Evolutionary conservation across 1,139 yeast genomes (phyloP).

Genomic region (Pichia sp.): DNA sequence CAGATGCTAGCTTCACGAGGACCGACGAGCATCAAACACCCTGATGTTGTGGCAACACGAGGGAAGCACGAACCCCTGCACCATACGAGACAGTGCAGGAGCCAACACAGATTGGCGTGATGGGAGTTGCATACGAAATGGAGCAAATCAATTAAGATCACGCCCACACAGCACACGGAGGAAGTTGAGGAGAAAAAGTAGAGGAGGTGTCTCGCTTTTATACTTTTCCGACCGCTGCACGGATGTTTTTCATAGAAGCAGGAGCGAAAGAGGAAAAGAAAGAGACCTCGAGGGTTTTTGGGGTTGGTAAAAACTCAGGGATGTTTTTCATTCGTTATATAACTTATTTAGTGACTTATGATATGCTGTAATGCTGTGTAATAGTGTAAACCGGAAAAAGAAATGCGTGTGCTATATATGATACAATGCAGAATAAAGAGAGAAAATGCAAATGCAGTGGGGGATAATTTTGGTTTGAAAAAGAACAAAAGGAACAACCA

Average conservation of each 20-base stretch:
- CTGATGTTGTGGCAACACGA: constrained; percentile 23
- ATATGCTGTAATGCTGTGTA: neutral
- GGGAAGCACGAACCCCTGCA: constrained; percentile 24
- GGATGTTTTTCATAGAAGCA: neutral
- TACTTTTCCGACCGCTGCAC: neutral
- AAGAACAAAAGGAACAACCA: neutral
- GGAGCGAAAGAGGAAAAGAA: neutral
- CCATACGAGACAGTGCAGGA: constrained; percentile 15
- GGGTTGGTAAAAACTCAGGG: neutral
- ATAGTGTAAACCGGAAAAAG: neutral
- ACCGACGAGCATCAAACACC: constrained; percentile 32
- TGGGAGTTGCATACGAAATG: constrained; percentile 24
- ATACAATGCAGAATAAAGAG: neutral
- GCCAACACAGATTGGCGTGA: constrained; percentile 27
- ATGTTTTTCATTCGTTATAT: neutral
- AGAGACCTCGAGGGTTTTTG: neutral
- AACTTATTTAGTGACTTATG: neutral
- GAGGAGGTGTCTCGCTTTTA: neutral
- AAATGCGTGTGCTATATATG: neutral
- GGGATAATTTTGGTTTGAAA: neutral
- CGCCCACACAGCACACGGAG: neutral
- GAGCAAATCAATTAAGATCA: constrained; percentile 1
- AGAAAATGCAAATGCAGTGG: too few relatives aligned
- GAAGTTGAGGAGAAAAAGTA: neutral
- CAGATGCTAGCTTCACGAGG: constrained; percentile 37